Conservation (phyloP, 208 protist species). For the Strigomonas culicis region DNA sequence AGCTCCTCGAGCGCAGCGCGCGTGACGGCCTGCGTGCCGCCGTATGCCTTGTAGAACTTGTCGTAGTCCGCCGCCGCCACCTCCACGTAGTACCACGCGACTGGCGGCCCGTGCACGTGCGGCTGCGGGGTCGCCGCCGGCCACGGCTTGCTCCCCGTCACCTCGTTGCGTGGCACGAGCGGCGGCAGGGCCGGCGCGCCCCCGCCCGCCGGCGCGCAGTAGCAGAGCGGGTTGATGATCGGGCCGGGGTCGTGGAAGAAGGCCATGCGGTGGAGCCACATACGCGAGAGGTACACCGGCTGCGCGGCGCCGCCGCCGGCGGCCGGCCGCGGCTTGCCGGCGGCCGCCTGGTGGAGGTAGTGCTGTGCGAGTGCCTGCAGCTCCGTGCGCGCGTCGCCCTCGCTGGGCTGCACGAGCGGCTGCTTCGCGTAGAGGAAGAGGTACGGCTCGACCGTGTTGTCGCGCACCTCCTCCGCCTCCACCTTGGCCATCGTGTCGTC, state of each 20-base stretch:
- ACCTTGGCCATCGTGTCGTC: conserved; percentile 54
- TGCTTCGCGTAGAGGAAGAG: conserved; percentile 85
- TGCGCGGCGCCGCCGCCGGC: not conserved
- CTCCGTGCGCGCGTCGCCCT: conserved; percentile 21
- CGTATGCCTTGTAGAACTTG: conserved; percentile 61
- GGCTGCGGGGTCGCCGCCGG: too few relatives aligned
- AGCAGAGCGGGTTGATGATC: conserved; percentile 75
- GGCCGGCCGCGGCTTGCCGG: not conserved
- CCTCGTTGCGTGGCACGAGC: conserved; percentile 23
- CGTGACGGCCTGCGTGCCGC: conserved; percentile 57
- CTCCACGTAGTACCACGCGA: conserved; percentile 80
- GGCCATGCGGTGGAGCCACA: conserved; percentile 78
- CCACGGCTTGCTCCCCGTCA: too few relatives aligned
- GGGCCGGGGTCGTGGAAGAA: conserved; percentile 78
- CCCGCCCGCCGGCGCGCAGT: conserved; percentile 37
- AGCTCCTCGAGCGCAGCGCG: conserved; percentile 32
- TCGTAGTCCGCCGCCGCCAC: conserved; percentile 47
- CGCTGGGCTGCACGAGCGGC: conserved; percentile 27
- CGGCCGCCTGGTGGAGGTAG: conserved; percentile 21
- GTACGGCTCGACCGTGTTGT: conserved; percentile 71
- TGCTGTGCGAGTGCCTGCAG: conserved; percentile 61
- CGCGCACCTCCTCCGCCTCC: conserved; percentile 35
- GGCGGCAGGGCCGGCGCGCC: conserved; percentile 13
- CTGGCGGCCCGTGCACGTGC: conserved; percentile 56
- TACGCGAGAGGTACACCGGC: conserved; percentile 70